Conservation (phyloP, 2,329 filamentous ascomycete species). For the Escovopsis sp. region DNA sequence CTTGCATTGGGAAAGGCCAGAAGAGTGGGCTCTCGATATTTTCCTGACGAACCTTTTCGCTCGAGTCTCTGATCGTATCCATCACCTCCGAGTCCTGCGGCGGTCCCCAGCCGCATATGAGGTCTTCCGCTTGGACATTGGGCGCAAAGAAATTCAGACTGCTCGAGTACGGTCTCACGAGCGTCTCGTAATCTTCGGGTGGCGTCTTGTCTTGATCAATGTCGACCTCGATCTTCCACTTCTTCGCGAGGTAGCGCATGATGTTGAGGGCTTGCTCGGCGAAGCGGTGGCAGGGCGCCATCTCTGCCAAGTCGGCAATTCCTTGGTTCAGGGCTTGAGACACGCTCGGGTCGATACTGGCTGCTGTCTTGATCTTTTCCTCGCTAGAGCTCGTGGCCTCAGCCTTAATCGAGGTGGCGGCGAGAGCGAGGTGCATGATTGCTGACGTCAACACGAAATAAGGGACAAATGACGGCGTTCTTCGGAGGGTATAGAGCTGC, state of each 20-base stretch:
- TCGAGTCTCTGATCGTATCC: constrained; percentile 5
- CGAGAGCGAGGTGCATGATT: constrained; percentile 46
- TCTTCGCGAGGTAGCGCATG: constrained; percentile 39
- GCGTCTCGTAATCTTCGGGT: constrained; percentile 23
- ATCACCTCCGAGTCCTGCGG: constrained; percentile 5
- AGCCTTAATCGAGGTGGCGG: constrained; percentile 20
- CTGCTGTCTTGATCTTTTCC: constrained; percentile 18
- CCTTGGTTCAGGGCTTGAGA: constrained; percentile 35
- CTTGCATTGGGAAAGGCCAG: constrained; percentile 48
- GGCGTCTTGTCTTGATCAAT: constrained; percentile 19
- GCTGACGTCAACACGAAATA: constrained; percentile 46
- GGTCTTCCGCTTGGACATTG: constrained; percentile 32
- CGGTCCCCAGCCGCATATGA: constrained; percentile 31
- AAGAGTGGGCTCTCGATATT: constrained; percentile 39
- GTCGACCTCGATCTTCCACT: constrained; percentile 42
- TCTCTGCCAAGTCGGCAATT: constrained; percentile 43
- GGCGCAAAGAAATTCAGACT: constrained; percentile 45
- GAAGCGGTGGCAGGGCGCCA: constrained; percentile 46
- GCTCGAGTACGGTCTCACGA: constrained; percentile 31
- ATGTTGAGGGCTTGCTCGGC: constrained; percentile 47
- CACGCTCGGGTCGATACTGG: constrained; percentile 24
- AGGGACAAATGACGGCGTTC: constrained; percentile 45
- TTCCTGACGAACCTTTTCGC: constrained; percentile 17
- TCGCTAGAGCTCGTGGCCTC: constrained; percentile 7
- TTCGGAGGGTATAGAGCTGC: constrained; percentile 41